Base-by-base conservation (phyloP, 2,329 filamentous ascomycete genomes). In the Fusarium temperatum region DNA sequence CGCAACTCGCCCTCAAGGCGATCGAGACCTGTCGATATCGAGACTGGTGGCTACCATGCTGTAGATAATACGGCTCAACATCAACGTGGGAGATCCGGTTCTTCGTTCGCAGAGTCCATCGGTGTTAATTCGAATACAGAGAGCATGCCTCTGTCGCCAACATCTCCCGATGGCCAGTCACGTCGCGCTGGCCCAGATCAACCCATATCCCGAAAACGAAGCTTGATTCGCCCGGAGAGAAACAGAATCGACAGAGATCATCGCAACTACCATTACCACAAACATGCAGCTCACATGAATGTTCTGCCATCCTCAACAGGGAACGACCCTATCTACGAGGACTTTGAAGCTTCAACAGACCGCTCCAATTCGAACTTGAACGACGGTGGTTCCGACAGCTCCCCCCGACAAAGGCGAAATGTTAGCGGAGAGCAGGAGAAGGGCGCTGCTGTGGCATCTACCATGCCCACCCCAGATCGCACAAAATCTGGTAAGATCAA, bases 181-280 rank as follows among this genome's bases (percentile, higher is more conserved):
- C 75, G 80, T 35, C 74, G 77, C 41, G 73, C 65, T 47, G 71
- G 74, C 38, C 66, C 74, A 69, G 78, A 84, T 58, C 80, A 82
- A 60, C 80, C 82, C 44, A 81, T 89, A 68, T 80, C 84, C 69
- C 91, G 95, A 77, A 98, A 98, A 84, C 91, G 93, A 81, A 98
- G 94, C 82, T 86, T 99, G 73, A 92, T 99, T 80, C 89, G 93
- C 70, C 96, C 96, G 2, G 96, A 99, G 84, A 90, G 96, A 75
- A 93, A 93, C 78, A 90, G 93, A 76, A 94, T 97, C 76, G 93
- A 95, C 77, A 91, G 89, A 73, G 93, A 95, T 77, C 95, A 98
- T 81, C 95, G 95, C 20, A 97, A 98, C 82, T 99, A 98, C 80
- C 90, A 98, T 84, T 99, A 99, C 83, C 91, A 94, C 76, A 93